Evolutionary conservation across 176 grass and related monocot species (phyloP).

Genomic region (Cenchrus purpureus): DNA sequence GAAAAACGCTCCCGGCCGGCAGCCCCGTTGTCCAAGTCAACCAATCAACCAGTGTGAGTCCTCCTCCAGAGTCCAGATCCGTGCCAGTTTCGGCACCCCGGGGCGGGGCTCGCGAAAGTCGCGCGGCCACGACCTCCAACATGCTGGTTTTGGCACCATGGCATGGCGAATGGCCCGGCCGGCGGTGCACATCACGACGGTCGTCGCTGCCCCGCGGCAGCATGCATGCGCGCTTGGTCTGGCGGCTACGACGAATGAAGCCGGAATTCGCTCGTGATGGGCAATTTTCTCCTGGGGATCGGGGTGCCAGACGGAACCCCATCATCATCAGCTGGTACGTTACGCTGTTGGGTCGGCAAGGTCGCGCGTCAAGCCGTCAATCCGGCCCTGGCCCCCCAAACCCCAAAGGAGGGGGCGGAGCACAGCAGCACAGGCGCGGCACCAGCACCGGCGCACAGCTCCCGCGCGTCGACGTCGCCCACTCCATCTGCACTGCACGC

Average conservation of each 20-base stretch:
- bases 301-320: no score
- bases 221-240: background rate
- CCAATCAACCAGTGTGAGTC: background rate
- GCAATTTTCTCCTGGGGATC: no score
- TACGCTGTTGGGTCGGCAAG: no score
- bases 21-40: background rate
- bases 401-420: no score
- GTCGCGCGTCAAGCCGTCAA: no score
- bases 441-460: constrained; percentile 2
- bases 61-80: background rate
- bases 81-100: background rate
- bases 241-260: background rate
- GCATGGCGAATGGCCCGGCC: no score
- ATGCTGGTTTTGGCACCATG: background rate
- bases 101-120: background rate
- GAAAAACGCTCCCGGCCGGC: constrained; percentile 11
- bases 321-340: no score
- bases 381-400: background rate
- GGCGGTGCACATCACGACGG: background rate
- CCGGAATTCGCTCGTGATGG: no score
- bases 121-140: background rate
- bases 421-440: background rate
- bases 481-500: background rate
- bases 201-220: background rate
- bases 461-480: constrained; percentile 12